Percentiles rank a stretch among this genome's conserved stretches.
Evolutionary conservation across 164 flowering plant species (phyloP).

Genomic region (Macadamia integrifolia): DNA sequence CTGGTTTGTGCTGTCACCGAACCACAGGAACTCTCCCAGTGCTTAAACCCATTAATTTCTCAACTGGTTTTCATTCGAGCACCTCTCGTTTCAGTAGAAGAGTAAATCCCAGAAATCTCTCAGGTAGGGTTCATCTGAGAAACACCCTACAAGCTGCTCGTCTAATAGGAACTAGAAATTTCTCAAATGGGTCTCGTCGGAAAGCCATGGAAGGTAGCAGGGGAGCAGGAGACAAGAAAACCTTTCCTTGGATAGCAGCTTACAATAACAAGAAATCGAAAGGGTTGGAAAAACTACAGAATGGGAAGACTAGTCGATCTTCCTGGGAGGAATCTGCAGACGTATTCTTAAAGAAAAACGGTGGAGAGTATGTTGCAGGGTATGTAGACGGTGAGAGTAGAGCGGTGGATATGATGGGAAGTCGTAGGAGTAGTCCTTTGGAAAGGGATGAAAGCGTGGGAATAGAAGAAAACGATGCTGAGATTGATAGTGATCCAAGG

Average conservation of each 20-base stretch:
- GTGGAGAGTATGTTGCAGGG: conserved; percentile 6
- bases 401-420: conserved; percentile 7
- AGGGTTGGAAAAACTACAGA: conserved; percentile 15
- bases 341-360: conserved; percentile 22
- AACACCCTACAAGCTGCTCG: not conserved
- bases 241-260: conserved; percentile 59
- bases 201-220: conserved; percentile 17
- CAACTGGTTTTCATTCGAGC: not conserved
- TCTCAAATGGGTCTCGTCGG: conserved; percentile 32
- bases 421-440: conserved; percentile 4
- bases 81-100: not conserved
- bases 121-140: conserved; percentile 1
- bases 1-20: conserved; percentile 8
- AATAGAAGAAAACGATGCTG: conserved; percentile 32
- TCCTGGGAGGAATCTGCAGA: conserved; percentile 58
- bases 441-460: conserved; percentile 17
- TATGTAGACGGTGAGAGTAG: conserved; percentile 14
- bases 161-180: conserved; percentile 23
- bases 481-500: conserved; percentile 50
- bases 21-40: not conserved
- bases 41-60: not conserved
- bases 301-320: conserved; percentile 23
- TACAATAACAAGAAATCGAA: conserved; percentile 26
- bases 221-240: conserved; percentile 16
- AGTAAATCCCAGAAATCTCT: conserved; percentile 1